phyloP scores from a whole-genome alignment of 208 protist species.

The Lotmaria passim region DNA sequence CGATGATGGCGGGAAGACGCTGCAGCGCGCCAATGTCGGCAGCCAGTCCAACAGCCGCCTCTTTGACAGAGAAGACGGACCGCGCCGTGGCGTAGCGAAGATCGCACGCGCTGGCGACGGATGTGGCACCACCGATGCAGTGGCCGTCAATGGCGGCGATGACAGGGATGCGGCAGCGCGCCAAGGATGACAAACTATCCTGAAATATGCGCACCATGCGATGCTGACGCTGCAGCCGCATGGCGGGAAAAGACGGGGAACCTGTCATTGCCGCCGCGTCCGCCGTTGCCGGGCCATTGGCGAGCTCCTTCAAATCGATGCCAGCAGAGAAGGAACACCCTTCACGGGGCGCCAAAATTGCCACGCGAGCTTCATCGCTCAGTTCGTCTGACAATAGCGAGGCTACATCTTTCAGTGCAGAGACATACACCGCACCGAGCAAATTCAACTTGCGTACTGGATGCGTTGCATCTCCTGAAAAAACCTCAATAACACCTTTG shows the following conservation, averaged over 20 bases:
- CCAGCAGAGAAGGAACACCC: constrained; percentile 65
- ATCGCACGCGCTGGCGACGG: constrained; percentile 71
- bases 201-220: constrained; percentile 54
- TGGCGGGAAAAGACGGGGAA: constrained; percentile 47
- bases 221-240: constrained; percentile 63
- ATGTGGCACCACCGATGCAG: constrained; percentile 80
- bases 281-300: neutral
- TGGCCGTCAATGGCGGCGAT: constrained; percentile 66
- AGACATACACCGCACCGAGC: constrained; percentile 48
- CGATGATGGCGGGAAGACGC: constrained; percentile 66
- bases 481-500: constrained; percentile 57
- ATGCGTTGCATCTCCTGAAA: constrained; percentile 42
- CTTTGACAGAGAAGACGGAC: constrained; percentile 64
- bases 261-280: neutral
- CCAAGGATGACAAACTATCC: constrained; percentile 54
- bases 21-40: constrained; percentile 81
- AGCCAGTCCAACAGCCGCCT: constrained; percentile 69
- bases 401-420: constrained; percentile 41
- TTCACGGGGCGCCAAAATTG: constrained; percentile 56
- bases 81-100: constrained; percentile 59
- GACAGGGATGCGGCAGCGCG: constrained; percentile 67
- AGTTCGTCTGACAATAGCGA: constrained; percentile 52
- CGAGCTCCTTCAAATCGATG: constrained; percentile 52
- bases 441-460: constrained; percentile 63
- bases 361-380: constrained; percentile 53